phyloP scores from a whole-genome alignment of 208 protist genomes.

The Trypanosoma grayi region DNA sequence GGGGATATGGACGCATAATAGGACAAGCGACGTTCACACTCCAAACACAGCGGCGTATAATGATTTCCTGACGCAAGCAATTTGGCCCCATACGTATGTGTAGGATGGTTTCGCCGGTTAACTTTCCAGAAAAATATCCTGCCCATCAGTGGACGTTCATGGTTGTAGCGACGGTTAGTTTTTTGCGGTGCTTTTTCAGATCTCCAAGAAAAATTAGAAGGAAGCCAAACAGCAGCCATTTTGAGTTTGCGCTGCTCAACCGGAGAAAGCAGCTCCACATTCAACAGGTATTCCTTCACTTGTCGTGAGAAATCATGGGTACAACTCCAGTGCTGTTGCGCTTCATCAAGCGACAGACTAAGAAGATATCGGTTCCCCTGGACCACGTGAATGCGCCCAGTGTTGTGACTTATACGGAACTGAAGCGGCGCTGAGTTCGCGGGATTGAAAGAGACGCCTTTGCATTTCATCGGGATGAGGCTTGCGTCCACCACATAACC shows the following conservation, averaged over 20 bases:
- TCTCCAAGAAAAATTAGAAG: slow-evolving; percentile 22
- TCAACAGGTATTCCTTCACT: slow-evolving; percentile 50
- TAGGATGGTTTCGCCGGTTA: background rate
- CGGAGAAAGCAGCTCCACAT: slow-evolving; percentile 16
- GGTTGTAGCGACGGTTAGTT: slow-evolving; percentile 18
- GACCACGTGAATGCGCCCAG: slow-evolving; percentile 60
- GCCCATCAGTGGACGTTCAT: slow-evolving; percentile 6
- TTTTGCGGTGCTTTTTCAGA: slow-evolving; percentile 1
- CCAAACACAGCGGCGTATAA: slow-evolving; percentile 22
- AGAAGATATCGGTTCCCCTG: slow-evolving; percentile 6
- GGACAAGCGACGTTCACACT: slow-evolving; percentile 7
- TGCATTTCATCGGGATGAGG: background rate
- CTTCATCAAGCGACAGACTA: slow-evolving; percentile 44
- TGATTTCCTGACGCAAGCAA: background rate
- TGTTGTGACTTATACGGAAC: slow-evolving; percentile 61
- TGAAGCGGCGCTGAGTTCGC: slow-evolving; percentile 1
- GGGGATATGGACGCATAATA: slow-evolving; percentile 15
- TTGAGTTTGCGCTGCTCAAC: slow-evolving; percentile 18
- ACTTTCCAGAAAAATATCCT: slow-evolving; percentile 31
- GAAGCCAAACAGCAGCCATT: slow-evolving; percentile 11
- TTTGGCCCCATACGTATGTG: slow-evolving; percentile 12
- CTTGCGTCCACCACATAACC: slow-evolving; percentile 1
- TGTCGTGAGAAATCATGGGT: slow-evolving; percentile 45
- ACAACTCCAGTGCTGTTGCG: slow-evolving; percentile 32
- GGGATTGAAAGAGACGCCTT: background rate